These are phyloP conservation scores for Lolium rigidum DNA, from an alignment of 176 grass and related monocot genomes.

Conservation along the genomic window DNA sequence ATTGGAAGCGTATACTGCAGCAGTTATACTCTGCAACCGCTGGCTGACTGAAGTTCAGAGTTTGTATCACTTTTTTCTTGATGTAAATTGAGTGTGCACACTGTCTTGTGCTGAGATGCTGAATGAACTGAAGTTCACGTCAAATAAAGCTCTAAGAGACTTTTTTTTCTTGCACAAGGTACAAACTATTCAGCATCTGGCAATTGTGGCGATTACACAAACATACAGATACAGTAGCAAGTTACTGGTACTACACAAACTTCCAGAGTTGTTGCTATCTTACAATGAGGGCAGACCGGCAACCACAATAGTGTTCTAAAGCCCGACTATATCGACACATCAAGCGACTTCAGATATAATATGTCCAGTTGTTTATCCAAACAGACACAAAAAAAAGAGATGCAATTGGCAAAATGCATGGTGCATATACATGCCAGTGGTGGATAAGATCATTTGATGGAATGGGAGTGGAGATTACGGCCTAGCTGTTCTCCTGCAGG, in stretches of 20 bases:
- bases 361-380: conserved; percentile 33
- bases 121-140: background rate
- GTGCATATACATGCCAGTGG: conserved; percentile 30
- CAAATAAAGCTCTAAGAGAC: conserved; percentile 23
- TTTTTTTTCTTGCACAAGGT: background rate
- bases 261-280: background rate
- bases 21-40: background rate
- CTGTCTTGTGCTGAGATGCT: background rate
- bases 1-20: background rate
- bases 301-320: background rate
- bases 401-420: conserved; percentile 43
- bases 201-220: conserved; percentile 22
- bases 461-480: background rate
- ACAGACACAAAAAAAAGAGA: conserved; percentile 25
- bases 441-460: conserved; percentile 3
- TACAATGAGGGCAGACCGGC: background rate
- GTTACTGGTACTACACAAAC: conserved; percentile 13
- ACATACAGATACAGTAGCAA: conserved; percentile 42
- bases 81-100: background rate
- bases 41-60: conserved; percentile 26
- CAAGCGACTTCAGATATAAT: conserved; percentile 28
- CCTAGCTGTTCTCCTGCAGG: conserved; percentile 76
- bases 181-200: conserved; percentile 16
- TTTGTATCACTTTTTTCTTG: background rate
- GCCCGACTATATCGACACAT: conserved; percentile 14